Evolutionary conservation across 306 rosid species (phyloP), one percentile per base, ranked within the genome.

Genomic region (Vigna trinervia): DNA sequence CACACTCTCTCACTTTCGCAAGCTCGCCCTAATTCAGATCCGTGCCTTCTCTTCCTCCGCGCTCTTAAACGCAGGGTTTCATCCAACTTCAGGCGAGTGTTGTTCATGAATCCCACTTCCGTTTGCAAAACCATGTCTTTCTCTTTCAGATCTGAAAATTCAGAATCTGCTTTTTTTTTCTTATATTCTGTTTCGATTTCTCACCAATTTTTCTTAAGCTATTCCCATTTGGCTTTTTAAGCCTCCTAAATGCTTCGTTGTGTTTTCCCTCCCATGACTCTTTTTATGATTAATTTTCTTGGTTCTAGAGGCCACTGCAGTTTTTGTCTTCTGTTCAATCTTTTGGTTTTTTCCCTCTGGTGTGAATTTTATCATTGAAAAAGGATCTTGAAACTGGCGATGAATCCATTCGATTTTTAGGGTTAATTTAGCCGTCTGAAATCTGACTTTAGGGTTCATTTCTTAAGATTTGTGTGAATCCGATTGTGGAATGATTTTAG

Each of bases 11-110:
- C 72, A 0, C 41, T 30, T 5, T 50, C 36, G 4, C 59, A 51
- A 71, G 23, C 62, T 64, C 1, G 6, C 71, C 79, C 85, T 77
- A 82, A 30, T 34, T 77, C 79, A 14, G 60, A 46, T 70, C 75
- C 48, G 72, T 39, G 5, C 10, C 12, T 64, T 30, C 53, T 81
- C 85, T 47, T 81, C 81, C 23, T n/a, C 26, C 1, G 20, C 26
- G 14, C 26, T 41, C 22, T 41, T 10, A 17, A 51, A 54, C 58
- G 50, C 70, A 15, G 12, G 56, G 15, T 64, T 30, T 8, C 30
- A 23, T 71, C n/a, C n/a, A 11, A 2, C 23, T 56, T 32, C n/a
- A 64, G 79, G 85, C 77, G 6, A 71, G 64, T 28, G 32, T 47
- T 28, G 20, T 47, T 69, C 12, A 0, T 6, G 36, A 5, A 9